These are phyloP conservation scores for Hippophae rhamnoides DNA, from an alignment of 306 rosid genomes.

Conservation along the genomic window DNA sequence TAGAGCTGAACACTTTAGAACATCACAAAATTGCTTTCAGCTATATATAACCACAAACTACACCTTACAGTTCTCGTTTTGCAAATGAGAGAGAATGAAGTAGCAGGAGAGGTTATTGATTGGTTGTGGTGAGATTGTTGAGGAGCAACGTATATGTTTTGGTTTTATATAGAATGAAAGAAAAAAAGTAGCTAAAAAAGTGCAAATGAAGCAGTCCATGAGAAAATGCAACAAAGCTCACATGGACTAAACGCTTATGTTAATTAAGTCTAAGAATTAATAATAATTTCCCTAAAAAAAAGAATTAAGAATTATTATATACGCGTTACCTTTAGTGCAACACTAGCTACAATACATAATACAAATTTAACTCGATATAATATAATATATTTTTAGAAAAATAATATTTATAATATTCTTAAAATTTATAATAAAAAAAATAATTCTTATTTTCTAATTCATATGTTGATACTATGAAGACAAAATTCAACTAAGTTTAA, in stretches of 20 bases:
- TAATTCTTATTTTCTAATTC: too few species aligned
- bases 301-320: background rate
- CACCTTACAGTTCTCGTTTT: background rate
- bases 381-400: too few species aligned
- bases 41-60: too few species aligned
- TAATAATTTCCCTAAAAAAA: background rate
- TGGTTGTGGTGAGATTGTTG: conserved; percentile 1
- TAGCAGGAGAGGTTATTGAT: background rate
- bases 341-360: too few species aligned
- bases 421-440: too few species aligned
- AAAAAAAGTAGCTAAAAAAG: conserved; percentile 16
- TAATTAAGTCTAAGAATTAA: conserved; percentile 5
- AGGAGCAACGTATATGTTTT: background rate
- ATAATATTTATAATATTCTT: too few species aligned
- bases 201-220: conserved; percentile 32
- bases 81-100: background rate
- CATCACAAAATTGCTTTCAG: too few species aligned
- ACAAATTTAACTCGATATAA: too few species aligned
- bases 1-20: background rate
- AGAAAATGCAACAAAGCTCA: conserved; percentile 59
- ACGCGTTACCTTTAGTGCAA: conserved; percentile 27
- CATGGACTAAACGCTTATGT: conserved; percentile 47
- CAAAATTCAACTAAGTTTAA: too few species aligned
- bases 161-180: conserved; percentile 1
- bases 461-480: too few species aligned